These are phyloP conservation scores for Prunus kanzakura DNA, from an alignment of 306 rosid genomes.

Conservation along the genomic window DNA sequence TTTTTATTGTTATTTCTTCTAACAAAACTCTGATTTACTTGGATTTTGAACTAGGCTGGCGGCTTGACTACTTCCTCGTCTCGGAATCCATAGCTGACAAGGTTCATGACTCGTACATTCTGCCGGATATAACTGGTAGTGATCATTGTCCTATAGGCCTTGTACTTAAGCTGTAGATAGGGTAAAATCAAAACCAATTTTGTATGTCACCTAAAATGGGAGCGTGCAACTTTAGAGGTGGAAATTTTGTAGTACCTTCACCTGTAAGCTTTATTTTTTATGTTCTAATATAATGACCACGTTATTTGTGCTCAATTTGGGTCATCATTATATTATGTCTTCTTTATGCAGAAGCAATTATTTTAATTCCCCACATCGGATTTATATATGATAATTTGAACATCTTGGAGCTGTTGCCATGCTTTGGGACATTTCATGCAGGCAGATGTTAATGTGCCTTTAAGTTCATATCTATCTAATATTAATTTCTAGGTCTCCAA, in stretches of 20 bases:
- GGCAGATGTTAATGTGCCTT: too few species aligned
- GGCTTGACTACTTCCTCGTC: constrained; percentile 91
- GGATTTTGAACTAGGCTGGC: constrained; percentile 71
- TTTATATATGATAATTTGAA: too few species aligned
- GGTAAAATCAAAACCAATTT: background rate
- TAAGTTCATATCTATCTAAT: too few species aligned
- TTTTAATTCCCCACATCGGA: too few species aligned
- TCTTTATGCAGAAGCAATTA: too few species aligned
- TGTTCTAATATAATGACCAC: background rate
- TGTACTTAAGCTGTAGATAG: constrained; percentile 45
- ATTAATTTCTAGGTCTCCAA: too few species aligned
- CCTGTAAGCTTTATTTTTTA: background rate
- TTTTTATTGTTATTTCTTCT: background rate
- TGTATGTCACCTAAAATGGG: background rate
- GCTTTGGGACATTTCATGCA: too few species aligned
- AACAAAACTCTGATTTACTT: constrained; percentile 12
- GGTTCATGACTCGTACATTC: constrained; percentile 84
- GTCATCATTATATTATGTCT: too few species aligned
- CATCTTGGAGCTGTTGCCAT: too few species aligned
- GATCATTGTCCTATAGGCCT: constrained; percentile 97
- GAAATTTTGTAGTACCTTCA: background rate
- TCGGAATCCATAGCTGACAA: constrained; percentile 75
- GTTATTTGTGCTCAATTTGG: too few species aligned
- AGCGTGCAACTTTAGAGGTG: background rate
- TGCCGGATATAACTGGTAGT: constrained; percentile 78